These are phyloP conservation scores for Colletotrichum salicis DNA, from an alignment of 2,329 filamentous ascomycete species.

Conservation along the genomic window DNA sequence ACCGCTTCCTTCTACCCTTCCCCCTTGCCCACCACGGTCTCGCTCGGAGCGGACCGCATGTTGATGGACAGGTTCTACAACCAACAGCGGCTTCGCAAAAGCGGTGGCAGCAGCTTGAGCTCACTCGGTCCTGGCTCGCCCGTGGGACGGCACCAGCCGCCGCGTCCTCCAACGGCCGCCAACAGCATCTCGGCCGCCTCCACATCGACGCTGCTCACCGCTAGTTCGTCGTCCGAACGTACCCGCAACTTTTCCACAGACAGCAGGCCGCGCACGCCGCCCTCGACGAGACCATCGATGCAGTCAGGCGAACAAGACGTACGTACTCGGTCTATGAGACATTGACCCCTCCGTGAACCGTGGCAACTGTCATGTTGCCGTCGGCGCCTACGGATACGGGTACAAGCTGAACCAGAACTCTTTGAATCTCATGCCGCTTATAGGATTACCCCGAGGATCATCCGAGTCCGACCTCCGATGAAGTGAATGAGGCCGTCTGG, in stretches of 20 bases:
- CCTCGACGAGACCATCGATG: constrained; percentile 31
- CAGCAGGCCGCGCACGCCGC: constrained; percentile 27
- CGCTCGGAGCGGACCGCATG: constrained; percentile 20
- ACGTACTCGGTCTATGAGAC: not conserved
- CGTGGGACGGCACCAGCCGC: constrained; percentile 12
- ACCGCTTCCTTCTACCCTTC: constrained; percentile 6
- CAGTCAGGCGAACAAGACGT: constrained; percentile 17
- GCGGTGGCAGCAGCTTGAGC: not conserved
- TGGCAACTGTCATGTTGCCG: not conserved
- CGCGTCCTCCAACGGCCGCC: constrained; percentile 27
- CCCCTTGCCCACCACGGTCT: constrained; percentile 5
- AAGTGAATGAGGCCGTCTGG: constrained; percentile 24
- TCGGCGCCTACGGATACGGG: too few relatives aligned
- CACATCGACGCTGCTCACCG: constrained; percentile 35
- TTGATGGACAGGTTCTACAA: constrained; percentile 26
- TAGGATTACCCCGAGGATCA: constrained; percentile 27
- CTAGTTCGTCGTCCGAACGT: constrained; percentile 36
- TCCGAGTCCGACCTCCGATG: constrained; percentile 32
- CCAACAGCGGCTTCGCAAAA: constrained; percentile 19
- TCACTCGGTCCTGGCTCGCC: constrained; percentile 4
- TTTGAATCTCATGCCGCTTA: not conserved
- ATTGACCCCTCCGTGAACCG: not conserved
- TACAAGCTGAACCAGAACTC: not conserved
- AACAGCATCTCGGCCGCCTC: constrained; percentile 33
- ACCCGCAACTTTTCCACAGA: constrained; percentile 28